A percentile compares a stretch with the other conserved stretches of the same genome.
These are phyloP conservation scores for Plasmodium vivax DNA, from an alignment of 169 alveolate species.

Conservation along the genomic window DNA sequence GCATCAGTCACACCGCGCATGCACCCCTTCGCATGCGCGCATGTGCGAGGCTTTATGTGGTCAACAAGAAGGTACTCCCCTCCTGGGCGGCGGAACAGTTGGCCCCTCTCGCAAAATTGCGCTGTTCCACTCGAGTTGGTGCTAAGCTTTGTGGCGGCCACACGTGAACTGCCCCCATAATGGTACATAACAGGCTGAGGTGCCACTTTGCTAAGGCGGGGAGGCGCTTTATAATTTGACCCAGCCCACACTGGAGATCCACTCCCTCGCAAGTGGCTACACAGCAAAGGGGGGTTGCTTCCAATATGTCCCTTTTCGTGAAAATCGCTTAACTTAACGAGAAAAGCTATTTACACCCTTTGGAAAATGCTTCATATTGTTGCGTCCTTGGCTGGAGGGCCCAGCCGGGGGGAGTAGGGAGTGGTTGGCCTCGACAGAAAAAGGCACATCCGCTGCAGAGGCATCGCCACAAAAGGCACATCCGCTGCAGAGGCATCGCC, in stretches of 20 bases:
- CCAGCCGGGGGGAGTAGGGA: neutral
- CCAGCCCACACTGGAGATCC: neutral
- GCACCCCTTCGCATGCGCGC: neutral
- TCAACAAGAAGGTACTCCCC: neutral
- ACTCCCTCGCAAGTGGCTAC: neutral
- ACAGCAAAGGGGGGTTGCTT: too few relatives aligned
- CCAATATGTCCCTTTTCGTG: neutral
- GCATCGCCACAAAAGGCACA: neutral
- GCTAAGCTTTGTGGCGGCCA: neutral
- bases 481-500: neutral
- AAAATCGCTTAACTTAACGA: neutral
- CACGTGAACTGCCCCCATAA: neutral
- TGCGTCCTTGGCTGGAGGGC: neutral
- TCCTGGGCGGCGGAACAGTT: neutral
- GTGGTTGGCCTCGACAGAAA: neutral
- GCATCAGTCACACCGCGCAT: neutral
- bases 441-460: neutral
- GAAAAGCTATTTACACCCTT: neutral
- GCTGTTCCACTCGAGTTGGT: neutral
- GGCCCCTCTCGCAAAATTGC: neutral
- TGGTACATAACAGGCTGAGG: neutral
- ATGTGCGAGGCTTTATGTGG: neutral
- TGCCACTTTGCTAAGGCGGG: neutral
- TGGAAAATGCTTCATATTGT: neutral
- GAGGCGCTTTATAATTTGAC: neutral